Conservation (phyloP, 2,329 filamentous ascomycete genomes). For the Exophiala bonariae region DNA sequence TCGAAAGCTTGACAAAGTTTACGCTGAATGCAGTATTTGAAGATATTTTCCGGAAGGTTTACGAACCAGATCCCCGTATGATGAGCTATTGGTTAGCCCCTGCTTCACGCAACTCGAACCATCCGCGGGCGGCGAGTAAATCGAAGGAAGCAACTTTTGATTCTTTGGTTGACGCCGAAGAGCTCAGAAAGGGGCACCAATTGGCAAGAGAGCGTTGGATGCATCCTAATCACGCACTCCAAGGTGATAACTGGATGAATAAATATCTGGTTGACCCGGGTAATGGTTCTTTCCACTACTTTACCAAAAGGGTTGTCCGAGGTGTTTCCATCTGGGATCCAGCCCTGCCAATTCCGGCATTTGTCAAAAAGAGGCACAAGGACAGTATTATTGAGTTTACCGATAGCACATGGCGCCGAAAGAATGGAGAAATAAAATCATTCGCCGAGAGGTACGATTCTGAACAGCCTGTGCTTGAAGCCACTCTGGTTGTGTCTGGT, state of each 20-base stretch:
- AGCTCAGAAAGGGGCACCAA: conserved; percentile 34
- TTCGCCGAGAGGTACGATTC: conserved; percentile 50
- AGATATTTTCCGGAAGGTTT: conserved; percentile 88
- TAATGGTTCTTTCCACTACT: conserved; percentile 61
- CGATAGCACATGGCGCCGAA: conserved; percentile 58
- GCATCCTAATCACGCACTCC: conserved; percentile 29
- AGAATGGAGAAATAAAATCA: conserved; percentile 10
- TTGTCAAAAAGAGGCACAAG: conserved; percentile 42
- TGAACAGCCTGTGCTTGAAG: conserved; percentile 79
- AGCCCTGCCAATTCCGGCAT: conserved; percentile 54
- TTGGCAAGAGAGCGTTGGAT: conserved; percentile 48
- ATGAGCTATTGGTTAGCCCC: conserved; percentile 87
- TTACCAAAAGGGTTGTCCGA: conserved; percentile 45
- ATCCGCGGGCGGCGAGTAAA: too few relatives aligned
- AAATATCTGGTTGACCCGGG: conserved; percentile 58
- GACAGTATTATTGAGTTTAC: conserved; percentile 80
- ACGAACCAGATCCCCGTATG: conserved; percentile 60
- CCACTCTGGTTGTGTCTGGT: conserved; percentile 71
- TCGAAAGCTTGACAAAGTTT: conserved; percentile 66
- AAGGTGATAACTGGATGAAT: conserved; percentile 43
- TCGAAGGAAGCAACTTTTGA: neutral
- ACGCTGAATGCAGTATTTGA: conserved; percentile 70
- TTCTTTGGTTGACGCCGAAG: conserved; percentile 18
- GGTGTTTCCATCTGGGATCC: conserved; percentile 64
- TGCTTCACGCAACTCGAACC: neutral